Percentiles rank a stretch among this genome's conserved stretches.
phyloP scores from a whole-genome alignment of 352 stramenopile species.

The Phytophthora hybrid region DNA sequence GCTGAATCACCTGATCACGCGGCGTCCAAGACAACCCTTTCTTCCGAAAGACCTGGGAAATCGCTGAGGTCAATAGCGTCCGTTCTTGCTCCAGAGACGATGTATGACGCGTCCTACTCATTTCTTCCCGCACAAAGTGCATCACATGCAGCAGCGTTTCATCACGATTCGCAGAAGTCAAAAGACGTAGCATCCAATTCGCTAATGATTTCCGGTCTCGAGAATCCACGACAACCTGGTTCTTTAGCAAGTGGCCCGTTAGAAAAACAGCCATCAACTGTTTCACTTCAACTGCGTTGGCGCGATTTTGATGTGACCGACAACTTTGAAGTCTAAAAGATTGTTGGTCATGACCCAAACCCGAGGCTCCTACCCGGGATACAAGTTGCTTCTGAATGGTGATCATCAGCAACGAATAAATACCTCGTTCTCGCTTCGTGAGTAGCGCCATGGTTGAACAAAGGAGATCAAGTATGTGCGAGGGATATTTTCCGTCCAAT shows the following conservation, averaged over 20 bases:
- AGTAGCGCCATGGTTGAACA: conserved; percentile 77
- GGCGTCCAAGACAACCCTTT: conserved; percentile 47
- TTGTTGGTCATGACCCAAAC: conserved; percentile 35
- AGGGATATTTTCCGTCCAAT: conserved; percentile 53
- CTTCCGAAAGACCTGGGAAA: conserved; percentile 59
- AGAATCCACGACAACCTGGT: conserved; percentile 57
- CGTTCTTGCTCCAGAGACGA: conserved; percentile 42
- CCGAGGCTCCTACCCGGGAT: conserved; percentile 36
- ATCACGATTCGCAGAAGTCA: conserved; percentile 68
- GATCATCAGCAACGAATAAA: conserved; percentile 85
- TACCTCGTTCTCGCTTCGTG: conserved; percentile 68
- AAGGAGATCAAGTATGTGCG: conserved; percentile 68
- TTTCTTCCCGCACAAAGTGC: conserved; percentile 61
- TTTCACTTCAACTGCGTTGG: conserved; percentile 58
- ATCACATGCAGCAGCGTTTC: conserved; percentile 75
- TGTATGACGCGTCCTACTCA: conserved; percentile 31
- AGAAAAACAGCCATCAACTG: conserved; percentile 87
- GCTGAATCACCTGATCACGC: conserved; percentile 26
- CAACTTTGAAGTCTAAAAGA: conserved; percentile 26
- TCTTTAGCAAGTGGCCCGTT: conserved; percentile 68
- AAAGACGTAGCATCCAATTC: conserved; percentile 72
- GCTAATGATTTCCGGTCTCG: conserved; percentile 69
- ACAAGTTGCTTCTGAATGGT: conserved; percentile 89
- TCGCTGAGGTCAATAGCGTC: conserved; percentile 35
- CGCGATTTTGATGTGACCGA: conserved; percentile 26